Conservation (phyloP, 768 basidiomycete genomes). For the Lactifluus hygrophoroides region DNA sequence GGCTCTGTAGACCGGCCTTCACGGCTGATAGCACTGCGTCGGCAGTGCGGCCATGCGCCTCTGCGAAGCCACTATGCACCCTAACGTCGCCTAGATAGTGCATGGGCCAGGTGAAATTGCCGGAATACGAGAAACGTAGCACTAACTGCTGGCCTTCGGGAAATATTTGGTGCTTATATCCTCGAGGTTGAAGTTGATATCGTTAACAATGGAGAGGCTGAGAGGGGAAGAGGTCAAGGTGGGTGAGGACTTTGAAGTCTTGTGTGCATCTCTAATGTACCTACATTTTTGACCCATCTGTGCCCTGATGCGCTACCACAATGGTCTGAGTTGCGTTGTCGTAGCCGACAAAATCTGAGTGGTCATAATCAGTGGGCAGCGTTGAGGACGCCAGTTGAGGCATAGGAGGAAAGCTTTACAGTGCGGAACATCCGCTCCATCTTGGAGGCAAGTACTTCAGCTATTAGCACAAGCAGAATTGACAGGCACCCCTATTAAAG, state of each 20-base stretch:
- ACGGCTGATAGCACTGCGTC: slow-evolving; percentile 29
- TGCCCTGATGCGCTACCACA: slow-evolving; percentile 38
- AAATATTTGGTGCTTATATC: slow-evolving; percentile 29
- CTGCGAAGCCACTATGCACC: slow-evolving; percentile 35
- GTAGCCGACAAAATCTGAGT: slow-evolving; percentile 32
- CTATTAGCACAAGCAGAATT: background rate
- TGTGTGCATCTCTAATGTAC: too few relatives aligned
- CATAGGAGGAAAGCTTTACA: slow-evolving; percentile 24
- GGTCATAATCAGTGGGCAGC: background rate
- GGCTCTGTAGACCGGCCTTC: slow-evolving; percentile 25
- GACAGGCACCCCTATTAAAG: background rate
- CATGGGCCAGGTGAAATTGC: slow-evolving; percentile 3
- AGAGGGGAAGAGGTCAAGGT: background rate
- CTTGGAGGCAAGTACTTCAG: too few relatives aligned
- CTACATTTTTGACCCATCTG: slow-evolving; percentile 29
- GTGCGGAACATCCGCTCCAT: slow-evolving; percentile 26
- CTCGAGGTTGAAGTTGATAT: slow-evolving; percentile 27
- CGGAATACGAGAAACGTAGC: background rate
- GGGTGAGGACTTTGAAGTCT: background rate
- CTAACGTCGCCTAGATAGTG: slow-evolving; percentile 26
- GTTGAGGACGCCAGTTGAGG: background rate
- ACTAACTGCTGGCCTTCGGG: slow-evolving; percentile 22
- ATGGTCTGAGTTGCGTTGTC: slow-evolving; percentile 28
- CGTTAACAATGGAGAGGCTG: slow-evolving; percentile 32
- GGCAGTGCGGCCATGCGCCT: slow-evolving; percentile 34